Evolutionary conservation across 306 rosid genomes (phyloP).

Genomic region (Erythrophleum fordii): DNA sequence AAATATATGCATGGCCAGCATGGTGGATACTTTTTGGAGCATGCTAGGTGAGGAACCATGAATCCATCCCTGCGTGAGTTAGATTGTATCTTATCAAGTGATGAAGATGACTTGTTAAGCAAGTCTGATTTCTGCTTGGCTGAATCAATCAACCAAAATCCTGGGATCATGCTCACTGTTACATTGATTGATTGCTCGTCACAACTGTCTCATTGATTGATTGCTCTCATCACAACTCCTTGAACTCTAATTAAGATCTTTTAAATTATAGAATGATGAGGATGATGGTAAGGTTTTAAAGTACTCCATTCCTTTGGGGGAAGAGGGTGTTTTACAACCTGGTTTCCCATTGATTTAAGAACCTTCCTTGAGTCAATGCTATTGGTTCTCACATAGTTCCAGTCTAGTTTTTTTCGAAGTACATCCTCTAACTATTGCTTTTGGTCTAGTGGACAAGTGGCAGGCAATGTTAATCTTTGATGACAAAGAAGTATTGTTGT

Average conservation of each 20-base stretch:
- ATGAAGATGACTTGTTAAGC: background rate
- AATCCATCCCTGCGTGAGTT: background rate
- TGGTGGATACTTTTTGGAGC: background rate
- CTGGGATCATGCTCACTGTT: background rate
- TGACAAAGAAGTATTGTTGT: background rate
- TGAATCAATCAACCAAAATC: background rate
- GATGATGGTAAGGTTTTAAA: background rate
- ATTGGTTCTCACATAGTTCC: constrained; percentile 15
- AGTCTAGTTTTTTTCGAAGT: background rate
- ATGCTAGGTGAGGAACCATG: background rate
- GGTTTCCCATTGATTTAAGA: background rate
- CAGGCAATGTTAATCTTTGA: background rate
- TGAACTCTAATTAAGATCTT: background rate
- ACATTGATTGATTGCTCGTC: background rate
- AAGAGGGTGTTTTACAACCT: background rate
- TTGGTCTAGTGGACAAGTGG: background rate
- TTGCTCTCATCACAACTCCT: background rate
- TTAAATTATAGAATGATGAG: background rate
- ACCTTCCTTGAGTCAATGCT: background rate
- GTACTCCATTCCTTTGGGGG: background rate
- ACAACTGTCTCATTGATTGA: background rate
- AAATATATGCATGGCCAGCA: background rate
- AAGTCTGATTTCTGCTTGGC: background rate
- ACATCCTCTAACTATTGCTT: background rate
- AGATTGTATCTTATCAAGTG: background rate